Base-by-base conservation (phyloP, 495 filamentous ascomycete genomes). In the Melanomma pulvis-pyrius region DNA sequence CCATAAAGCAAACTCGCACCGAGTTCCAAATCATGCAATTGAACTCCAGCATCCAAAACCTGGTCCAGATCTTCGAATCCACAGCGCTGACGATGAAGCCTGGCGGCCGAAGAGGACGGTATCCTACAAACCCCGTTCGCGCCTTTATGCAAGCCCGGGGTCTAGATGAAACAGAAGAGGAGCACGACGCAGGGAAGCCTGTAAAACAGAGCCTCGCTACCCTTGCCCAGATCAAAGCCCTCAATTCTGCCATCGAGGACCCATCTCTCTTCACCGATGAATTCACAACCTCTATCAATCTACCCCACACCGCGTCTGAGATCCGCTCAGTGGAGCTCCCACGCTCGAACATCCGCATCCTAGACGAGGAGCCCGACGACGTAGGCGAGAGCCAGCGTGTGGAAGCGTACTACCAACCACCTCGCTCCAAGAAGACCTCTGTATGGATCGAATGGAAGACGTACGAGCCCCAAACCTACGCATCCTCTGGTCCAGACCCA, bases 1-100 rank as follows among this genome's bases (percentile, higher is more conserved):
- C 62, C n/a, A 61, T 56, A 22, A 70, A 73, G 59, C 71, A 71
- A 44, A 67, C 65, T 4, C 52, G 65, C 21, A 71, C 68, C 17
- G 66, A 74, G 53, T 71, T 70, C 32, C 72, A 74, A 65, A 74
- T 74, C 56, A 68, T 74, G 60, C 72, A 73, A 64, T 58, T 74
- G 17, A 70, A 74, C 64, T 57, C 54, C 44, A 72, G 61, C 53
- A 66, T 74, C 34, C 59, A 73, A 47, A 63, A 74, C 30, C 64
- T 74, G 6, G 65, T 74, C 2, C 67, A 74, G 55, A 59, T 74
- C 32, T 62, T 74, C 62, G 56, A 72, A 25, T 68, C 72, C 22
- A 30, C 67, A 1, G 65, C 60, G 6, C 13, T 72, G 8, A 62
- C 46, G 1, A 36, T 41, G 28, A 59, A 59, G 62, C 22, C 46